phyloP scores from a whole-genome alignment of 768 basidiomycete species.

The button mushroom (Agaricus bisporus) region DNA sequence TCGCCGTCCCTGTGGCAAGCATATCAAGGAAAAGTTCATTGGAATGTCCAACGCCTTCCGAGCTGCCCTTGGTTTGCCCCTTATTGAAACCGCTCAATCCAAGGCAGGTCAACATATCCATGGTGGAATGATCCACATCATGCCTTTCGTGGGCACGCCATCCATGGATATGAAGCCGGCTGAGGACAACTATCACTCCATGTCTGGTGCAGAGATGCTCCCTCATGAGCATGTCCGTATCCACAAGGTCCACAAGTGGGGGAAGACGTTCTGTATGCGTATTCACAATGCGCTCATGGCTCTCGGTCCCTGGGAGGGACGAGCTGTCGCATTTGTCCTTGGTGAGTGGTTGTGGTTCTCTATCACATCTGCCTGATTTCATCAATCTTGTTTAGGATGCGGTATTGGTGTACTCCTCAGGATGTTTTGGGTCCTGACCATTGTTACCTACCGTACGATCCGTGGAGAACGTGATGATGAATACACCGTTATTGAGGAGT shows the following conservation, averaged over 20 bases:
- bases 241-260: constrained; percentile 21
- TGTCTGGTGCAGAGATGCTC: constrained; percentile 15
- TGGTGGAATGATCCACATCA: constrained; percentile 25
- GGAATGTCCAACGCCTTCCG: constrained; percentile 50
- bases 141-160: constrained; percentile 26
- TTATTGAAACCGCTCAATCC: constrained; percentile 27
- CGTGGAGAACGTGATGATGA: constrained; percentile 33
- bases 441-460: constrained; percentile 56
- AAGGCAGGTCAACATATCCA: constrained; percentile 10
- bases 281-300: constrained; percentile 60
- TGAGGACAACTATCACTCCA: background rate
- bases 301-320: constrained; percentile 79
- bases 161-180: constrained; percentile 13
- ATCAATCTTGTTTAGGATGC: constrained; percentile 44
- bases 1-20: constrained; percentile 13
- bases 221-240: constrained; percentile 19
- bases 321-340: constrained; percentile 77
- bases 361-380: constrained; percentile 1
- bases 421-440: constrained; percentile 70
- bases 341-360: constrained; percentile 29
- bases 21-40: constrained; percentile 37
- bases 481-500: constrained; percentile 35
- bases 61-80: constrained; percentile 47
- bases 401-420: constrained; percentile 78
- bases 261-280: constrained; percentile 47